Conservation (phyloP, 495 filamentous ascomycete genomes). For the Aspergillus incahuasiensis region DNA sequence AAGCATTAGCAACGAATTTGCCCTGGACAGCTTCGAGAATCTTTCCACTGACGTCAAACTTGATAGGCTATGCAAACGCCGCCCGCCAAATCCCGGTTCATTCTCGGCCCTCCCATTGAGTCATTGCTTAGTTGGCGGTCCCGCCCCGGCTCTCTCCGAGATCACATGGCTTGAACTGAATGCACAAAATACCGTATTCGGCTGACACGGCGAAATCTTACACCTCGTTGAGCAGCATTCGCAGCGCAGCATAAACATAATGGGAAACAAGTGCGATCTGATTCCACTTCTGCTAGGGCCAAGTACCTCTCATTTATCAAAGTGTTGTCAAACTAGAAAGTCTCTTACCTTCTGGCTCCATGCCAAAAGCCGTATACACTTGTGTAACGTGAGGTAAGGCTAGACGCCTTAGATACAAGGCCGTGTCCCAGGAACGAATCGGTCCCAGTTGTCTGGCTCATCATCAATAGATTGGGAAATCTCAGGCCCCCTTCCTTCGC, state of each 20-base stretch:
- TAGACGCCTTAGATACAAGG: background rate
- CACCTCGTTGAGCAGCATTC: background rate
- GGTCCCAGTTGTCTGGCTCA: background rate
- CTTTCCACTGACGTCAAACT: background rate
- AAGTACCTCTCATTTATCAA: background rate
- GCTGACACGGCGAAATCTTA: background rate
- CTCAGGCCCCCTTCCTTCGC: background rate
- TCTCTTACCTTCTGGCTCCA: background rate
- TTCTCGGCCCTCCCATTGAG: conserved; percentile 7
- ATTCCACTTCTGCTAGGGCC: conserved; percentile 8
- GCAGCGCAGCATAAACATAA: conserved; percentile 2
- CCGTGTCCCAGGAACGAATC: background rate
- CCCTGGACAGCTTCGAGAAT: background rate
- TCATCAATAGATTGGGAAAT: background rate
- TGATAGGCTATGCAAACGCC: background rate
- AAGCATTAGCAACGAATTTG: background rate
- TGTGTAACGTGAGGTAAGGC: background rate
- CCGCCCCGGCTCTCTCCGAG: conserved; percentile 12
- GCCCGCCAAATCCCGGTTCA: conserved; percentile 2
- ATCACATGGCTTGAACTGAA: background rate
- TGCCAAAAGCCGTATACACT: background rate
- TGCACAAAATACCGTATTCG: conserved; percentile 10
- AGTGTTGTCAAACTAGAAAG: background rate
- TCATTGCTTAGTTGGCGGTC: background rate
- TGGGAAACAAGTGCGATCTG: conserved; percentile 14